Evolutionary conservation across 116 monocot genomes (phyloP), one percentile per base, ranked within the genome.

Genomic region (Iris pallida): DNA sequence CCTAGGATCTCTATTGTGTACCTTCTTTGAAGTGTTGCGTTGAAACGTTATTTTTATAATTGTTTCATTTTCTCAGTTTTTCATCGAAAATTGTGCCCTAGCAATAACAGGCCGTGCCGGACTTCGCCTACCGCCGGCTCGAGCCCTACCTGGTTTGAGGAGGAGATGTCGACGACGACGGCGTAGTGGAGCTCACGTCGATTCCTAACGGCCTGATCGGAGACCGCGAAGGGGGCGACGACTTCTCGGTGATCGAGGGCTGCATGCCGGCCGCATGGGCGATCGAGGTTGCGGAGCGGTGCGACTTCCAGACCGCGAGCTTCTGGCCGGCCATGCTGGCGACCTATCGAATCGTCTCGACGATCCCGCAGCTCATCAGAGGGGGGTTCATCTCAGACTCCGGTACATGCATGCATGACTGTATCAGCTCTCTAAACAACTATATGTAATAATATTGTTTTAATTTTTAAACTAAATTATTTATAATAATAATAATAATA

Each of bases 281-380:
- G 1, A 65, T 92, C 14, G 63, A 63, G 4, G 88, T 88, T 4
- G 88, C 79, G 5, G 68, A 10, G 1, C 17, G 69, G 17, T 75
- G 73, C 44, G 69, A 75, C 15, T 20, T 86, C 8, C 49, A 70
- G 10, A 83, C 67, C 30, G 82, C 63, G 0, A 83, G 92, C 5
- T 92, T 92, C 66, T 88, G 92, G 92, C 83, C 92, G 15, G 85
- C 86, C 15, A 92, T 86, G 92, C 55, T 75, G 5, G 86, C 80
- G 1, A 81, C 66, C 8, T 92, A 88, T 61, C 61, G 72, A 57
- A 45, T 83, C 44, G 43, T 92, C 4, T 73, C 65, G 14, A 76
- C 81, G 2, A 77, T 83, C 8, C 88, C 92, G 17, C 77, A 71
- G 70, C 80, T 88, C 58, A 66, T 88, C 10, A 56, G 45, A 17